Evolutionary conservation across 257 asterid species (phyloP), one percentile per base, ranked within the genome.

Genomic region (Primulina tabacum): DNA sequence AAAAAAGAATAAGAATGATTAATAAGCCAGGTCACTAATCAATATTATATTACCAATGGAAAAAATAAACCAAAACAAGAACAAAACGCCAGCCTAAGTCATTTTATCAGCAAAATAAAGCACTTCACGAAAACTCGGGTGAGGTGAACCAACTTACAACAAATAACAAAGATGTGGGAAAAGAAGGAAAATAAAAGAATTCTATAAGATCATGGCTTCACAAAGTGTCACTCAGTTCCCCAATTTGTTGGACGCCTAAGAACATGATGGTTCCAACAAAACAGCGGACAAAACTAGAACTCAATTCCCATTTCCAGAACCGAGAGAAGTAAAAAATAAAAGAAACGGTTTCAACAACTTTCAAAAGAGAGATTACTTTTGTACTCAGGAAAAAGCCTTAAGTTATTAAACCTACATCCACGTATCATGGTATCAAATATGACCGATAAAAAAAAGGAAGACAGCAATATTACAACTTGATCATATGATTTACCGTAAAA

Each of bases 171-270:
- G 20, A 16, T 50, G 20, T 50, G 57, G 20, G 37, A 18, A 1
- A 37, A 9, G 60, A 24, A 16, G 21, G 59, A 7, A 16, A 28
- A 17, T 29, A 16, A 16, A 69, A 67, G 2, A 59, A 64, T 47
- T 29, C 47, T 47, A 47, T 11, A 5, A 71, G 69, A 57, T 65
- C 32, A 35, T 24, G 65, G 60, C 65, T 40, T 64, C 71, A 58
- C 58, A 30, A 21, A 32, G 18, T 20, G 26, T 53, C 56, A 53
- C 21, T 55, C 68, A 55, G 60, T 68, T 59, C 8, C 33, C 64
- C 69, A 35, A 14, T 50, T 16, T 28, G 55, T 56, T 75, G 65
- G 74, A 62, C 52, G 57, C 21, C 33, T 50, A 64, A 59, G 47
- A 50, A 50, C 57, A 17, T 17, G 21, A 6, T 50, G 21, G 57